Conservation (phyloP, 2,329 filamentous ascomycete genomes). For the Eutypa lata region DNA sequence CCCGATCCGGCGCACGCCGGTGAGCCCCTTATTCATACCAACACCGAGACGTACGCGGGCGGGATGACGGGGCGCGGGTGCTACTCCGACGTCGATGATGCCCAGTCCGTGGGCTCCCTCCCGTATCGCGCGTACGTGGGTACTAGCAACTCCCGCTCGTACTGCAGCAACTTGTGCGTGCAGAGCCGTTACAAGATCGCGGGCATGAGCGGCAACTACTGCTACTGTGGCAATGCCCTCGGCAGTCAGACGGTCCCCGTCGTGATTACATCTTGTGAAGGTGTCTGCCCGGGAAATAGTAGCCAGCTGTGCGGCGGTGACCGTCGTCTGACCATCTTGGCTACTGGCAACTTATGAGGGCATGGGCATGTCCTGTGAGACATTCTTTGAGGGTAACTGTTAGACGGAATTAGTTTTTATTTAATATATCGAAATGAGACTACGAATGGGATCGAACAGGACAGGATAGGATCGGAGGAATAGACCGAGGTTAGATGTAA, state of each 20-base stretch:
- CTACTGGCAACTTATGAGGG: constrained; percentile 4
- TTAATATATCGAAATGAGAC: too few species aligned
- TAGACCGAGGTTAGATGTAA: too few species aligned
- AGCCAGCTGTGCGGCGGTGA: constrained; percentile 3
- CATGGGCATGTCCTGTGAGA: too few species aligned
- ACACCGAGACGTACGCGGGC: constrained; percentile 3
- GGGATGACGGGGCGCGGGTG: constrained; percentile 4
- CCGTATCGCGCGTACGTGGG: constrained; percentile 1
- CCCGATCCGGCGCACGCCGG: constrained; percentile 3
- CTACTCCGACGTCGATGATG: constrained; percentile 5
- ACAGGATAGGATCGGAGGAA: too few species aligned
- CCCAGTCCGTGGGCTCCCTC: constrained; percentile 6
- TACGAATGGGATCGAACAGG: too few species aligned
- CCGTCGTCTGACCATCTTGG: constrained; percentile 3
- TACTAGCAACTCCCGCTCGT: constrained; percentile 3
- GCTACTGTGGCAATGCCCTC: constrained; percentile 8
- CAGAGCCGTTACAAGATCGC: constrained; percentile 3
- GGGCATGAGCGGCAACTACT: constrained; percentile 5
- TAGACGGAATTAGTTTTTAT: too few species aligned
- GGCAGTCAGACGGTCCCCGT: constrained; percentile 4
- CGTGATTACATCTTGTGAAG: constrained; percentile 4
- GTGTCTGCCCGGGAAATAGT: constrained; percentile 2
- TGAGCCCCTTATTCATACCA: constrained; percentile 2
- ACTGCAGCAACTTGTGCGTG: constrained; percentile 3
- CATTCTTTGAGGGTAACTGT: too few species aligned